phyloP scores from a whole-genome alignment of 2,329 filamentous ascomycete genomes.

The Fusarium sp. region DNA sequence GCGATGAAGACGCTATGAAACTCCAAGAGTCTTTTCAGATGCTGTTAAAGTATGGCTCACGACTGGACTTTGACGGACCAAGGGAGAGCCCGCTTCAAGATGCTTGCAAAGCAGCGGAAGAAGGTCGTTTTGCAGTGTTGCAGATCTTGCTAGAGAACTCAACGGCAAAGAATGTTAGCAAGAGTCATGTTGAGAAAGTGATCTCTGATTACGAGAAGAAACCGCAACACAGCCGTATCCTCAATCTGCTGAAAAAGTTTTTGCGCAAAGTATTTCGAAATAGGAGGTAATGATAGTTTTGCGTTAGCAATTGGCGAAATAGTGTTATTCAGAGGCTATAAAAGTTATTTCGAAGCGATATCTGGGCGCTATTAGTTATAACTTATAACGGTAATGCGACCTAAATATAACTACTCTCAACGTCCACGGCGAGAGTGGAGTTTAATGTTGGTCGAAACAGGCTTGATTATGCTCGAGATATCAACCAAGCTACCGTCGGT shows the following conservation, averaged over 20 bases:
- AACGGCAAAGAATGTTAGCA: conserved; percentile 8
- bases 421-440: too few relatives aligned
- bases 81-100: conserved; percentile 12
- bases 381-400: too few relatives aligned
- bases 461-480: too few relatives aligned
- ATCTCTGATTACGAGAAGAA: neutral
- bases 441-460: too few relatives aligned
- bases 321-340: neutral
- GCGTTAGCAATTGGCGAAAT: neutral
- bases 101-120: conserved; percentile 9
- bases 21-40: conserved; percentile 5
- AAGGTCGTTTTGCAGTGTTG: conserved; percentile 6
- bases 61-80: conserved; percentile 6
- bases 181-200: neutral
- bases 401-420: too few relatives aligned
- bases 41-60: conserved; percentile 13
- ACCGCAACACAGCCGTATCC: neutral
- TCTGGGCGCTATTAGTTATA: neutral
- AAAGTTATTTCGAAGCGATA: neutral
- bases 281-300: neutral
- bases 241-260: neutral
- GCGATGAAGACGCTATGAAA: neutral
- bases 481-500: too few relatives aligned
- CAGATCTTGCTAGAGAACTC: conserved; percentile 8
- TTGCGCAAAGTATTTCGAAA: neutral